These are phyloP conservation scores for Inga laurina DNA, from an alignment of 306 rosid species.

Conservation along the genomic window DNA sequence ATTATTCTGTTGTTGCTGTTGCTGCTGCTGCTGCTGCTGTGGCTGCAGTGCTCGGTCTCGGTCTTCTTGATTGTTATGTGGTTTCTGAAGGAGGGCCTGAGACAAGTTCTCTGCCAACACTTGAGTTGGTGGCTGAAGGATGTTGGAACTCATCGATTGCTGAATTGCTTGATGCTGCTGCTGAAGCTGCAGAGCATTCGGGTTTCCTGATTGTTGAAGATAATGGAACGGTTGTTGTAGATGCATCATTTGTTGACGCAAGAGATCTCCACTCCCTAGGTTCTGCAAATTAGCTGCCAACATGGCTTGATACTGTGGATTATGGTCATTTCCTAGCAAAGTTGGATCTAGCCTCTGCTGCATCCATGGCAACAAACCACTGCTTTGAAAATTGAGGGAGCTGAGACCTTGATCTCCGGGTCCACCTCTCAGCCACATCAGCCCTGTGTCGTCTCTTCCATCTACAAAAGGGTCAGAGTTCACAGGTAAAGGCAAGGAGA, in stretches of 20 bases:
- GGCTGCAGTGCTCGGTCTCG: slow-evolving; percentile 54
- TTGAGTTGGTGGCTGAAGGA: slow-evolving; percentile 62
- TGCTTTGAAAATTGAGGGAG: slow-evolving; percentile 73
- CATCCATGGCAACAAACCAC: slow-evolving; percentile 84
- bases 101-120: slow-evolving; percentile 60
- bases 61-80: slow-evolving; percentile 60
- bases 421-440: slow-evolving; percentile 87
- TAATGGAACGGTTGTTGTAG: slow-evolving; percentile 74
- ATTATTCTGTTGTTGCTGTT: slow-evolving; percentile 53
- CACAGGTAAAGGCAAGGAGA: slow-evolving; percentile 10
- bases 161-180: slow-evolving; percentile 63
- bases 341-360: slow-evolving; percentile 84
- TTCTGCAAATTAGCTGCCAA: slow-evolving; percentile 81
- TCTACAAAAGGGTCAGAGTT: slow-evolving; percentile 47
- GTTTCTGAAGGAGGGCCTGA: slow-evolving; percentile 70
- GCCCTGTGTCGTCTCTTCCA: slow-evolving; percentile 76
- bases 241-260: slow-evolving; percentile 79
- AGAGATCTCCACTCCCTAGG: slow-evolving; percentile 67
- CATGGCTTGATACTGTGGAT: slow-evolving; percentile 89
- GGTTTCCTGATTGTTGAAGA: slow-evolving; percentile 65
- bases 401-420: slow-evolving; percentile 67
- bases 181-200: slow-evolving; percentile 66
- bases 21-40: slow-evolving; percentile 29
- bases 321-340: slow-evolving; percentile 65
- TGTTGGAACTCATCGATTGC: slow-evolving; percentile 52